Evolutionary conservation across 1,284 basidiomycete genomes (phyloP).

Genomic region (Tylopilus sp.): DNA sequence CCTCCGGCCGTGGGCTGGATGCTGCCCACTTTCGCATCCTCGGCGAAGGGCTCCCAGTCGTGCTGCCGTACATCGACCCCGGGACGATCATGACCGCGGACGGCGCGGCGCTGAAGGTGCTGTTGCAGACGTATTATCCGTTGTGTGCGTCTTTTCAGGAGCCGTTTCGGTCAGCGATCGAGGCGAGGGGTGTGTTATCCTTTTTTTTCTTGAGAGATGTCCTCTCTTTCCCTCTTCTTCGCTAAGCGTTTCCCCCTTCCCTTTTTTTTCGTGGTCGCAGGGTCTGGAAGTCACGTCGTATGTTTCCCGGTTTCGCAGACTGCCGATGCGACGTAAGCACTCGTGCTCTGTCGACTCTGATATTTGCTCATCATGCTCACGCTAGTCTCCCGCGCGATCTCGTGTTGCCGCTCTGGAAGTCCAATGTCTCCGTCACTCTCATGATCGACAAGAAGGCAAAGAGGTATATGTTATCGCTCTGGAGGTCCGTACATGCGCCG

Average conservation of each 20-base stretch:
- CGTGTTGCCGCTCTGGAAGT: conserved; percentile 88
- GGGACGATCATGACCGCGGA: conserved; percentile 60
- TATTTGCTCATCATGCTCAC: conserved; percentile 5
- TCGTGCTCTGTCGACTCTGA: neutral
- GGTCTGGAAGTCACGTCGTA: conserved; percentile 70
- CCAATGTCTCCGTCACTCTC: conserved; percentile 76
- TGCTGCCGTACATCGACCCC: conserved; percentile 76
- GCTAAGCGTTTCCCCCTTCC: neutral
- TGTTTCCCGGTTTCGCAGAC: conserved; percentile 57
- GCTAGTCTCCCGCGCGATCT: conserved; percentile 70
- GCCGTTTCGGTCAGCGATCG: conserved; percentile 51
- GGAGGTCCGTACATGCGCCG: neutral
- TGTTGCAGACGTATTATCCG: conserved; percentile 80
- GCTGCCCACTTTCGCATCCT: conserved; percentile 75
- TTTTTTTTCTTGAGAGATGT: neutral
- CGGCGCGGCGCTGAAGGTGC: conserved; percentile 56
- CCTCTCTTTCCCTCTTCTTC: too few species aligned
- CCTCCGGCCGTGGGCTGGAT: conserved; percentile 43
- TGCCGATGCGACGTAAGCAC: conserved; percentile 51
- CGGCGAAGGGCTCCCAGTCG: conserved; percentile 79
- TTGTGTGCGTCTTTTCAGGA: conserved; percentile 60
- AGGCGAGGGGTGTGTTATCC: conserved; percentile 42
- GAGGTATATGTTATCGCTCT: too few species aligned
- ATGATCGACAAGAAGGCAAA: conserved; percentile 97
- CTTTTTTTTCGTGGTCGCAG: conserved; percentile 38